Evolutionary conservation across 371 early-diverging fungal genomes (phyloP).

Genomic region (Haplosporangium sp.): DNA sequence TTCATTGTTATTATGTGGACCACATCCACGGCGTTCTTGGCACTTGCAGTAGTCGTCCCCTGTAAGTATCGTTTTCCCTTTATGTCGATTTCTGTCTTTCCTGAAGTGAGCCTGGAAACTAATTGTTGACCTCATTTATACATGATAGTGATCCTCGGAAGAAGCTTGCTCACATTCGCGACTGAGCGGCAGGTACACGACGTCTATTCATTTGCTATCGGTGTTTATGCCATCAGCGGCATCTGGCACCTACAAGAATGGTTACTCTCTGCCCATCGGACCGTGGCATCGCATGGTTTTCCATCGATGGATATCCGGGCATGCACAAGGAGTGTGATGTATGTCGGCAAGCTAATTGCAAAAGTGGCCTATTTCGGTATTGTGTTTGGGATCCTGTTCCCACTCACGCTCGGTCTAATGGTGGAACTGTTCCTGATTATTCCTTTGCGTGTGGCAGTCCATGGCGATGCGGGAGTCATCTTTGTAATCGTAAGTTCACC

Average conservation of each 20-base stretch:
- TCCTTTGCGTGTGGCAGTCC: slow-evolving; percentile 53
- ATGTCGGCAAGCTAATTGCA: slow-evolving; percentile 2
- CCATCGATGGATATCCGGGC: not conserved
- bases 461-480: slow-evolving; percentile 46
- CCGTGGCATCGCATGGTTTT: not conserved
- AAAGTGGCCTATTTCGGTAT: slow-evolving; percentile 56
- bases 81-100: not conserved
- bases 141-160: slow-evolving; percentile 58
- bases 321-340: not conserved
- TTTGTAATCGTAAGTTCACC: slow-evolving; percentile 46
- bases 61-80: slow-evolving; percentile 50
- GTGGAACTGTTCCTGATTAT: slow-evolving; percentile 63
- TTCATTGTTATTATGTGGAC: slow-evolving; percentile 69
- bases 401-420: slow-evolving; percentile 59
- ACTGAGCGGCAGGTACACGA: slow-evolving; percentile 63
- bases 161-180: slow-evolving; percentile 53
- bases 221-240: slow-evolving; percentile 43
- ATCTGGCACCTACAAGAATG: slow-evolving; percentile 26
- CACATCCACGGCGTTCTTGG: slow-evolving; percentile 55
- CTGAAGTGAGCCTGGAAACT: not conserved
- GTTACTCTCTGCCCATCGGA: slow-evolving; percentile 14
- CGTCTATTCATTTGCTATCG: slow-evolving; percentile 64
- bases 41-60: slow-evolving; percentile 56
- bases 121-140: not conserved
- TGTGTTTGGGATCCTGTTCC: slow-evolving; percentile 59